These are phyloP conservation scores for Rubia peregrina DNA, from an alignment of 305 asterid species.

Conservation along the genomic window DNA sequence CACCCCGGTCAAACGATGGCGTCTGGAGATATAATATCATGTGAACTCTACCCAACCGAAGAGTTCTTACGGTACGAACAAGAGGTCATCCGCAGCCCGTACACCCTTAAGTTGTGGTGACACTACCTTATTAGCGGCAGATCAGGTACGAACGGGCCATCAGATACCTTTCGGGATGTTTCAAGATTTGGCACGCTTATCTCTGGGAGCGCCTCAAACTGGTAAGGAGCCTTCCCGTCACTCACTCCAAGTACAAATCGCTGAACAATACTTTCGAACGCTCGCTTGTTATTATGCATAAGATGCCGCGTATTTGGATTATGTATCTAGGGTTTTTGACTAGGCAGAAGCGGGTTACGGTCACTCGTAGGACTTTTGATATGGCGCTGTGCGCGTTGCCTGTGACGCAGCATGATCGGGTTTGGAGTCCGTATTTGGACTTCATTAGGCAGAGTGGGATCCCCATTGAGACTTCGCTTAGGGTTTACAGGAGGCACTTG, in stretches of 20 bases:
- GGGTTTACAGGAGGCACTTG: constrained; percentile 92
- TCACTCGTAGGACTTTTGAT: constrained; percentile 68
- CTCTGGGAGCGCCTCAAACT: constrained; percentile 54
- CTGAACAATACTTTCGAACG: constrained; percentile 88
- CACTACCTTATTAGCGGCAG: constrained; percentile 58
- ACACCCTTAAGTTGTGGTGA: constrained; percentile 81
- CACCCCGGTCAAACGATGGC: no score
- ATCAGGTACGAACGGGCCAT: constrained; percentile 80
- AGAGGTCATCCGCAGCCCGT: constrained; percentile 71
- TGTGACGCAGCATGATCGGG: constrained; percentile 84
- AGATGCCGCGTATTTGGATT: constrained; percentile 98
- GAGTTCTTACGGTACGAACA: constrained; percentile 63
- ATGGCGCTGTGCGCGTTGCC: constrained; percentile 87
- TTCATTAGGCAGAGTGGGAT: constrained; percentile 73
- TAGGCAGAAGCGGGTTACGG: constrained; percentile 58
- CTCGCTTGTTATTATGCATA: constrained; percentile 94
- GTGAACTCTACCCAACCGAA: constrained; percentile 65
- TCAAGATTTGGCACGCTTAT: constrained; percentile 59
- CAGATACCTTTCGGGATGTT: constrained; percentile 79
- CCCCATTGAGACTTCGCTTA: constrained; percentile 79
- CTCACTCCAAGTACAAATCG: constrained; percentile 55
- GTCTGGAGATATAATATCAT: no score
- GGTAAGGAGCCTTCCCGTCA: constrained; percentile 65
- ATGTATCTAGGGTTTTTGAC: constrained; percentile 64
- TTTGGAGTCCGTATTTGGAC: constrained; percentile 65